phyloP scores from a whole-genome alignment of 805 yeast genomes.

The Metschnikowia chrysomelidarum region DNA sequence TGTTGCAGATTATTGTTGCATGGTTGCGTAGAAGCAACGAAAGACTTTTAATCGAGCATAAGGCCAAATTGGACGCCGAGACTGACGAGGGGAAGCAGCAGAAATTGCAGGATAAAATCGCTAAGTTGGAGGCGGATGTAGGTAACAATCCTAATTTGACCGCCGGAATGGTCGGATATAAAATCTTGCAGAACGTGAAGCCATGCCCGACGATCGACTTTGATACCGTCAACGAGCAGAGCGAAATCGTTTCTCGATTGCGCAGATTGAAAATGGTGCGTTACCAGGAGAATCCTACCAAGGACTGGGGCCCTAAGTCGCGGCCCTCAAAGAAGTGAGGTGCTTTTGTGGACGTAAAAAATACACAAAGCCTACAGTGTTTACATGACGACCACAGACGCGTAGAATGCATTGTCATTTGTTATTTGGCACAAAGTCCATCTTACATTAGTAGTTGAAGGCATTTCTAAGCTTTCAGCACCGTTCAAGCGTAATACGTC shows the following conservation, averaged over 20 bases:
- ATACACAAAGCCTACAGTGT: no score
- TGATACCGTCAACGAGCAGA: conserved; percentile 53
- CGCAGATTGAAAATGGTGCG: conserved; percentile 80
- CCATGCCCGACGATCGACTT: conserved; percentile 49
- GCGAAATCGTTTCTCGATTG: conserved; percentile 55
- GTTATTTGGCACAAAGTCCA: no score
- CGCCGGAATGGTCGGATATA: conserved; percentile 48
- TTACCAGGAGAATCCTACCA: conserved; percentile 88
- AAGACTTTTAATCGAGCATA: conserved; percentile 23
- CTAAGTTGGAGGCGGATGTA: conserved; percentile 25
- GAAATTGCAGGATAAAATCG: conserved; percentile 18
- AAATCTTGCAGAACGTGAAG: conserved; percentile 46
- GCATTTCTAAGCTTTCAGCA: no score
- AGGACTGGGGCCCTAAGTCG: conserved; percentile 97
- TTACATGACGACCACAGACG: no score
- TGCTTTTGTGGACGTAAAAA: no score
- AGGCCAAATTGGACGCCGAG: conserved; percentile 14
- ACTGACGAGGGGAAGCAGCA: conserved; percentile 15
- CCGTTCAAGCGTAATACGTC: no score
- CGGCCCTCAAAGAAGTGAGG: conserved; percentile 45
- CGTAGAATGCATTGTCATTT: no score
- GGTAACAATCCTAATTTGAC: conserved; percentile 44
- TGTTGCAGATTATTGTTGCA: conserved; percentile 70
- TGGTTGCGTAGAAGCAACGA: conserved; percentile 46
- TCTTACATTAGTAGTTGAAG: no score